These are phyloP conservation scores for Marchantia paleacea DNA, from an alignment of 225 moss, liverwort and hornwort species.

Conservation along the genomic window DNA sequence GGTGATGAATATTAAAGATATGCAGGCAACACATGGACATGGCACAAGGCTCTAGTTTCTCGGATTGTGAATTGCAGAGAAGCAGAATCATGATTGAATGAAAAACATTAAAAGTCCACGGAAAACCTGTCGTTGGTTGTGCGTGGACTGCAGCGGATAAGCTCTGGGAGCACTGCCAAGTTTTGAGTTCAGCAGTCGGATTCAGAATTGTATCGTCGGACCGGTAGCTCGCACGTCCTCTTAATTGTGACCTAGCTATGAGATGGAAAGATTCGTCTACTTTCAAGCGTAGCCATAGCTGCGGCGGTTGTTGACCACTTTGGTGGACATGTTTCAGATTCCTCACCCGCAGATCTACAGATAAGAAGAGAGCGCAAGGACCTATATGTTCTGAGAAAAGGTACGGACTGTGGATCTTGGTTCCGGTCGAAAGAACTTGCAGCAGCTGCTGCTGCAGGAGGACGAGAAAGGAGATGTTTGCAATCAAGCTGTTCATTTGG, in stretches of 20 bases:
- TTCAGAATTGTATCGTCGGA: not conserved
- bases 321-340: not conserved
- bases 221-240: not conserved
- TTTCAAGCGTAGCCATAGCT: not conserved
- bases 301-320: conserved; percentile 2
- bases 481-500: not conserved
- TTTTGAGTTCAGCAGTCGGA: not conserved
- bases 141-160: not conserved
- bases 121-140: not conserved
- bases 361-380: not conserved
- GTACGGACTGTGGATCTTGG: not conserved
- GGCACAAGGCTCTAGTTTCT: not conserved
- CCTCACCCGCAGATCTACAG: not conserved
- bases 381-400: not conserved
- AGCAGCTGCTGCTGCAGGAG: not conserved
- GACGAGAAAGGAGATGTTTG: not conserved
- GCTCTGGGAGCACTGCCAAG: not conserved
- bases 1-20: not conserved
- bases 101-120: too few species aligned
- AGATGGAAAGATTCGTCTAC: not conserved
- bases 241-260: not conserved
- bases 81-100: too few species aligned
- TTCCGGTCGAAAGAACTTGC: not conserved
- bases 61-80: too few species aligned
- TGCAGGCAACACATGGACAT: not conserved